A percentile compares a stretch with the other conserved stretches of the same genome.
Evolutionary conservation across 192 early-diverging fungal species (phyloP).

Genomic region (Gonapodya prolifera): DNA sequence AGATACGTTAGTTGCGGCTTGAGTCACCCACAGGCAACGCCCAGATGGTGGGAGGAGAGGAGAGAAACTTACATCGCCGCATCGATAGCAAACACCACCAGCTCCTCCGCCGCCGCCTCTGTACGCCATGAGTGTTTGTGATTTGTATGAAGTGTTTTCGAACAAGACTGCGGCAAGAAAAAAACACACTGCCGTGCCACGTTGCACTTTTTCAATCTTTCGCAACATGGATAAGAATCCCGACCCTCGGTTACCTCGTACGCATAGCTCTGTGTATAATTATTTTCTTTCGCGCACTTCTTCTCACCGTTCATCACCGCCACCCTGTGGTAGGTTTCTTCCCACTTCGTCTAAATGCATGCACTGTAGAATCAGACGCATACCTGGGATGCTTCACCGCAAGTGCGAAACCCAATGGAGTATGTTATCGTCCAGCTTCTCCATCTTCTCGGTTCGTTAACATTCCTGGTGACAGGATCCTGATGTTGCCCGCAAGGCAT

Average conservation of each 20-base stretch:
- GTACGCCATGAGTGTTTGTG: background rate
- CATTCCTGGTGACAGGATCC: background rate
- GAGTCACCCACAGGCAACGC: background rate
- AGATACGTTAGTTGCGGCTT: background rate
- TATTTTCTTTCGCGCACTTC: background rate
- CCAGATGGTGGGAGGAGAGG: background rate
- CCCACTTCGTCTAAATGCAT: constrained; percentile 1
- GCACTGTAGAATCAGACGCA: background rate
- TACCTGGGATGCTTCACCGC: background rate
- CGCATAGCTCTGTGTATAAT: background rate
- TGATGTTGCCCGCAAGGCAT: background rate
- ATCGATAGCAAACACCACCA: background rate
- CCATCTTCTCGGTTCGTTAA: background rate
- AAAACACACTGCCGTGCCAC: background rate
- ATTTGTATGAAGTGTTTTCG: background rate
- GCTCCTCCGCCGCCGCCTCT: background rate
- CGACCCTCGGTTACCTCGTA: background rate
- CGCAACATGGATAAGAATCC: background rate
- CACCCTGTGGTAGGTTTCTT: background rate
- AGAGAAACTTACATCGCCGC: background rate
- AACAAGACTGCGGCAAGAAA: background rate
- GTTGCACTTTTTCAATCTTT: background rate
- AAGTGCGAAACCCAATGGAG: background rate
- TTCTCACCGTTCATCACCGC: background rate
- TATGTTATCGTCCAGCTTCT: background rate